phyloP scores from a whole-genome alignment of 169 alveolate genomes.

The Babesia ovis region DNA sequence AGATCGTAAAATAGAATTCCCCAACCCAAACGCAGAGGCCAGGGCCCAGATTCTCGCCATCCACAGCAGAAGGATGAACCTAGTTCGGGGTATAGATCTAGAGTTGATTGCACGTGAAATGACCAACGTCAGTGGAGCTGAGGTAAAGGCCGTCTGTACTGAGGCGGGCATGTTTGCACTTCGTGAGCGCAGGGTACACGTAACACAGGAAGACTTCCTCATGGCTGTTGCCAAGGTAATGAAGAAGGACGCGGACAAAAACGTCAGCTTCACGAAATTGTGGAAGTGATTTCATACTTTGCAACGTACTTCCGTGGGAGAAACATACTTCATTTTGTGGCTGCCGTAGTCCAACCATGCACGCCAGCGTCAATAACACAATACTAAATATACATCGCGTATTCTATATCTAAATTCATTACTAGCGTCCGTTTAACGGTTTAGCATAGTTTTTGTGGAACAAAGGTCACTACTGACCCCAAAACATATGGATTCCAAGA shows the following conservation, averaged over 20 bases:
- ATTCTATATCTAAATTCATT: too few relatives aligned
- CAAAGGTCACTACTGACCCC: too few relatives aligned
- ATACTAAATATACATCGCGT: too few relatives aligned
- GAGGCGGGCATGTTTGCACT: conserved; percentile 99
- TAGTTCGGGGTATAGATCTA: conserved; percentile 96
- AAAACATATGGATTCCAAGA: too few relatives aligned
- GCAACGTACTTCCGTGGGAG: too few relatives aligned
- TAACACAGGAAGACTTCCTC: conserved; percentile 97
- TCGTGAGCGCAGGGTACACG: conserved; percentile 98
- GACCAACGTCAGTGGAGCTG: conserved; percentile 98
- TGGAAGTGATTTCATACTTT: too few relatives aligned
- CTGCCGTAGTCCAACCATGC: too few relatives aligned
- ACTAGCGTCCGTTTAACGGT: too few relatives aligned
- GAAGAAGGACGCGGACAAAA: conserved; percentile 92
- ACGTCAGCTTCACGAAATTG: conserved; percentile 85
- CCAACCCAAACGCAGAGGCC: conserved; percentile 91
- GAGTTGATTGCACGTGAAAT: conserved; percentile 91
- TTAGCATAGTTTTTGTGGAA: too few relatives aligned
- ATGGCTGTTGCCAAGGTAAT: conserved; percentile 95
- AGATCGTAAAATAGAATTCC: conserved; percentile 97
- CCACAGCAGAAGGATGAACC: conserved; percentile 95
- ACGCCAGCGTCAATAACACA: too few relatives aligned
- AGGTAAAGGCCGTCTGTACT: conserved; percentile 98
- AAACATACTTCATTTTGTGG: too few relatives aligned
- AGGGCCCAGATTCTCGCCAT: conserved; percentile 94